These are phyloP conservation scores for Beverwykella pulmonaria DNA, from an alignment of 495 filamentous ascomycete genomes.

Conservation along the genomic window DNA sequence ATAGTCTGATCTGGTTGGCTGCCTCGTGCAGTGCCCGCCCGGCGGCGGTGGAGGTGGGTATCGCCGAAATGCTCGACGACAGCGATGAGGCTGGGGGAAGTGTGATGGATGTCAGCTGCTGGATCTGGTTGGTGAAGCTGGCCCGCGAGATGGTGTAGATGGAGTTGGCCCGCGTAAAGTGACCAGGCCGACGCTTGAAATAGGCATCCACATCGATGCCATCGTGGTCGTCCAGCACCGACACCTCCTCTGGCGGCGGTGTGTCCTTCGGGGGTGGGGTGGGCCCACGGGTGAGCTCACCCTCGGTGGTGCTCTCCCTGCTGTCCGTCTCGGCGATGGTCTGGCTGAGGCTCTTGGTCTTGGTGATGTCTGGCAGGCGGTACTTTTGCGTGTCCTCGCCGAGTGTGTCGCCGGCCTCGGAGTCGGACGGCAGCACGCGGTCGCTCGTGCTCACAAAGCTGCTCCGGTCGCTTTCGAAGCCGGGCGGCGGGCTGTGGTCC, in stretches of 20 bases:
- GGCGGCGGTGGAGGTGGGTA: slow-evolving; percentile 77
- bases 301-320: not conserved
- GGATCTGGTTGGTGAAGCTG: slow-evolving; percentile 88
- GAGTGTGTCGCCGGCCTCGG: slow-evolving; percentile 48
- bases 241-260: slow-evolving; percentile 51
- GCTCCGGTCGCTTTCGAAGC: slow-evolving; percentile 45
- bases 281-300: slow-evolving; percentile 11
- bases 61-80: slow-evolving; percentile 76
- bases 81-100: slow-evolving; percentile 81
- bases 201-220: slow-evolving; percentile 55
- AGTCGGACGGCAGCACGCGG: slow-evolving; percentile 43
- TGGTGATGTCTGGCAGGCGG: slow-evolving; percentile 64
- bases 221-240: slow-evolving; percentile 44
- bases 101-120: slow-evolving; percentile 80
- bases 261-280: slow-evolving; percentile 49
- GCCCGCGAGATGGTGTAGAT: slow-evolving; percentile 86
- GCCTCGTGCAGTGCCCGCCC: slow-evolving; percentile 75
- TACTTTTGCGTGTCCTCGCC: slow-evolving; percentile 68
- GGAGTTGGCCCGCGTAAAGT: slow-evolving; percentile 65
- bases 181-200: slow-evolving; percentile 49
- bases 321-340: slow-evolving; percentile 18
- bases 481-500: slow-evolving; percentile 36
- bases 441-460: slow-evolving; percentile 46
- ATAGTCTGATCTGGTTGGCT: slow-evolving; percentile 85
- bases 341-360: slow-evolving; percentile 58